phyloP scores from a whole-genome alignment of 768 basidiomycete species.

The Inosperma sp. region DNA sequence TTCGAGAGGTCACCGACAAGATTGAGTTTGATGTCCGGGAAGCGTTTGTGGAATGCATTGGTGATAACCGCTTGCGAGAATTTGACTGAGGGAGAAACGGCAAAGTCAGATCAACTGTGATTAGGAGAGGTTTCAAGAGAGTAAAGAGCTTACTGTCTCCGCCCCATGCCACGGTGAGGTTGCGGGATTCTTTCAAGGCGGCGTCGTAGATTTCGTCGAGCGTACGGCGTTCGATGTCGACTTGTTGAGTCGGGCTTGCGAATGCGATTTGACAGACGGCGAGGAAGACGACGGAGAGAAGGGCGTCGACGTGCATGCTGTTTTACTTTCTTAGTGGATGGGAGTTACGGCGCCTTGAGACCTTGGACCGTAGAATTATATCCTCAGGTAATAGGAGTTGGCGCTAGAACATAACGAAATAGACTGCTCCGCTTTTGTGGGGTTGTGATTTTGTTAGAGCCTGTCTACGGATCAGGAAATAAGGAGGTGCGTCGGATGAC shows the following conservation, averaged over 20 bases:
- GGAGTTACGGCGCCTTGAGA: too few species aligned
- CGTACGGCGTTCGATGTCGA: conserved; percentile 17
- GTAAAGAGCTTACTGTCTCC: conserved; percentile 19
- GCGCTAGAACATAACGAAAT: neutral
- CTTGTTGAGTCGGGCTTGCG: neutral
- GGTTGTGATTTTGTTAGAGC: too few species aligned
- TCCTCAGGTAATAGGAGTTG: too few species aligned
- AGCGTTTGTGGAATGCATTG: conserved; percentile 16
- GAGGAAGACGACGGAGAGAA: neutral
- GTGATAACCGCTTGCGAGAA: conserved; percentile 13
- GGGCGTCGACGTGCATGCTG: neutral
- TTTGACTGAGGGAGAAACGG: conserved; percentile 5
- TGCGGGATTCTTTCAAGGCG: conserved; percentile 17
- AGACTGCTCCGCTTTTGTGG: too few species aligned
- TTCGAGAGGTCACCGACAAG: conserved; percentile 21
- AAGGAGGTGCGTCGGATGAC: too few species aligned
- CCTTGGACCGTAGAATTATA: too few species aligned
- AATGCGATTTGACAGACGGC: neutral
- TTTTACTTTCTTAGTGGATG: neutral
- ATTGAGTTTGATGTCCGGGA: conserved; percentile 18
- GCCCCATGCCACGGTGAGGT: conserved; percentile 22
- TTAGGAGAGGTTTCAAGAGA: neutral
- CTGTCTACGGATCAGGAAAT: too few species aligned
- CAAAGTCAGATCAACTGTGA: neutral
- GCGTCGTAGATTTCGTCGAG: conserved; percentile 22